Evolutionary conservation across 169 alveolate species (phyloP).

Genomic region (Toxoplasma gondii): DNA sequence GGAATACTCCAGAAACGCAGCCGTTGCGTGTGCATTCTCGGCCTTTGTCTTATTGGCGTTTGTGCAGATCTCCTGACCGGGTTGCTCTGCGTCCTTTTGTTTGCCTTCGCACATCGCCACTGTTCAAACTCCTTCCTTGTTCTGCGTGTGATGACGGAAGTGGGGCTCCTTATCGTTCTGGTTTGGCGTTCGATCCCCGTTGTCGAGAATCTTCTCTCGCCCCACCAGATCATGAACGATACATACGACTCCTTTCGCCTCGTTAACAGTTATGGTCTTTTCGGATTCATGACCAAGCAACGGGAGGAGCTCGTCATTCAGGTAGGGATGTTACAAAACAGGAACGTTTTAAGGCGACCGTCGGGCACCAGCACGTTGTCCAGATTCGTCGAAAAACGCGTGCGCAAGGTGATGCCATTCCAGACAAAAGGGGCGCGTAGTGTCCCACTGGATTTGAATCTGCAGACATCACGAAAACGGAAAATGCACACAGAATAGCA

Average conservation of each 20-base stretch:
- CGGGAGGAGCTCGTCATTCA: not conserved
- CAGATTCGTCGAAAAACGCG: too few species aligned
- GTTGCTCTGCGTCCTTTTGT: not conserved
- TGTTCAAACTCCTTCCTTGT: not conserved
- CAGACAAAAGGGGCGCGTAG: too few species aligned
- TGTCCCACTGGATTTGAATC: too few species aligned
- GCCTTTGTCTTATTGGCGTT: not conserved
- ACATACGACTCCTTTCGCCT: slow-evolving; percentile 51
- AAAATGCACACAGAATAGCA: too few species aligned
- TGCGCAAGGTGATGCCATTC: too few species aligned
- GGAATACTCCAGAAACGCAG: too few species aligned
- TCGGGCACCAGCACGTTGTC: too few species aligned
- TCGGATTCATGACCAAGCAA: slow-evolving; percentile 49
- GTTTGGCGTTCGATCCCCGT: slow-evolving; percentile 41
- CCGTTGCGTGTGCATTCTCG: not conserved
- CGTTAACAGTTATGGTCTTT: slow-evolving; percentile 63
- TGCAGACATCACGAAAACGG: too few species aligned
- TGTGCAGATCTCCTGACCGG: not conserved
- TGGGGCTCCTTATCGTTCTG: slow-evolving; percentile 37
- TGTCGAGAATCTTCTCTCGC: slow-evolving; percentile 54
- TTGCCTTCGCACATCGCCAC: not conserved
- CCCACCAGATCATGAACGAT: slow-evolving; percentile 37
- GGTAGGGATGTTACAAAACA: not conserved
- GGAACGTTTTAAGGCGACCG: not conserved
- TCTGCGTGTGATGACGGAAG: slow-evolving; percentile 16